These are phyloP conservation scores for Arabidopsis suecica DNA, from an alignment of 345 rosid species.

Conservation along the genomic window DNA sequence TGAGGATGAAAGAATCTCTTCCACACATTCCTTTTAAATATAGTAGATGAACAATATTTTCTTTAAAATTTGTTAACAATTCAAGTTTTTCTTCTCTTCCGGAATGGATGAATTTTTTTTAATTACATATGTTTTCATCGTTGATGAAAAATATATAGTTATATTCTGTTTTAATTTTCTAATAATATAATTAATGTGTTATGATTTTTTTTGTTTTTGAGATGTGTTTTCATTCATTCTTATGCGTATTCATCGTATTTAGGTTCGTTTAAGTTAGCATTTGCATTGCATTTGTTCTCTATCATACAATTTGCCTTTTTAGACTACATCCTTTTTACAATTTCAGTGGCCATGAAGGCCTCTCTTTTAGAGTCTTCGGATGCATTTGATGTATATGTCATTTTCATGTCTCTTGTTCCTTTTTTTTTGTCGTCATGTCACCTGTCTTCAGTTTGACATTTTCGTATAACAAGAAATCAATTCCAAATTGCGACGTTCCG, in stretches of 20 bases:
- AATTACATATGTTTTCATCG: background rate
- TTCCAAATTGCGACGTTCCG: background rate
- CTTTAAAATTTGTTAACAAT: background rate
- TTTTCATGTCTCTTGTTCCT: background rate
- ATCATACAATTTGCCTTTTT: no score
- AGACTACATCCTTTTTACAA: background rate
- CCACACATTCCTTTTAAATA: background rate
- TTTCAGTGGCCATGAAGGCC: background rate
- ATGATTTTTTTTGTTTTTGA: no score
- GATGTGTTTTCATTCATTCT: no score
- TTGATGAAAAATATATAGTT: background rate
- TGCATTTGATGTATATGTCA: background rate
- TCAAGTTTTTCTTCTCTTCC: background rate
- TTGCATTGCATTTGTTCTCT: no score
- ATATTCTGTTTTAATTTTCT: background rate
- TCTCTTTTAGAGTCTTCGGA: background rate
- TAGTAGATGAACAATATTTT: background rate
- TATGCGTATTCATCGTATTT: no score
- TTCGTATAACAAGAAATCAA: conserved; percentile 14
- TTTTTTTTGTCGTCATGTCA: background rate
- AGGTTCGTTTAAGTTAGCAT: no score
- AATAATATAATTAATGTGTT: no score
- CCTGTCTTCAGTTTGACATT: conserved; percentile 7
- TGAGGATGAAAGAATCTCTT: background rate
- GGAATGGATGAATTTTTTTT: background rate